Evolutionary conservation across 2,329 filamentous ascomycete species (phyloP).

Genomic region (Penicillium sp.): DNA sequence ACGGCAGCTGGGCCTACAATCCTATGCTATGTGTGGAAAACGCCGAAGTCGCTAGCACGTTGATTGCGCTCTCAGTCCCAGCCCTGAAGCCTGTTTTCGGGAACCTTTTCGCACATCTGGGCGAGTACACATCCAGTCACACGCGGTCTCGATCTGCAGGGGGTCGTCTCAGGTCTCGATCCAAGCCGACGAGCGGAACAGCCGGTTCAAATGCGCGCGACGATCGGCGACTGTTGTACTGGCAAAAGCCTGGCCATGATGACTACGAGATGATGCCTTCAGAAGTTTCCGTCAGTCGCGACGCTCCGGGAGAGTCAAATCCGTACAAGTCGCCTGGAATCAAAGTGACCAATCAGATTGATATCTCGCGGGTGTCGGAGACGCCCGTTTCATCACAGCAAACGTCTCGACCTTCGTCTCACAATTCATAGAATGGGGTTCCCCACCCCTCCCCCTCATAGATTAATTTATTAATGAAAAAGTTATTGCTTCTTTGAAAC

Average conservation of each 20-base stretch:
- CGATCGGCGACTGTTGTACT: conserved; percentile 27
- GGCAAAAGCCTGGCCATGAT: conserved; percentile 24
- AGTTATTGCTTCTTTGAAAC: not conserved
- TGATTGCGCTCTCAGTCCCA: conserved; percentile 57
- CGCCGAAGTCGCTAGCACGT: conserved; percentile 55
- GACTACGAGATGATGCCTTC: conserved; percentile 35
- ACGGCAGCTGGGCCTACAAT: conserved; percentile 58
- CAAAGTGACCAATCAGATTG: conserved; percentile 28
- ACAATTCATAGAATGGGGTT: not conserved
- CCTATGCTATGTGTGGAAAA: conserved; percentile 56
- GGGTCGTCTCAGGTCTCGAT: conserved; percentile 18
- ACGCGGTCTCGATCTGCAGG: conserved; percentile 22
- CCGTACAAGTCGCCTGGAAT: conserved; percentile 18
- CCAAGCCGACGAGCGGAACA: conserved; percentile 19
- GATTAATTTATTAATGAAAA: not conserved
- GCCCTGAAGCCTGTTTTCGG: conserved; percentile 55
- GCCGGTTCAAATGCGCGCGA: conserved; percentile 20
- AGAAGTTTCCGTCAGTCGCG: conserved; percentile 22
- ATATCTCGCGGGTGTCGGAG: conserved; percentile 13
- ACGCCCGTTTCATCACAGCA: conserved; percentile 12
- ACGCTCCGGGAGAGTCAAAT: not conserved
- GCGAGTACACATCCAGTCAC: conserved; percentile 27
- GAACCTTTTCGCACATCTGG: conserved; percentile 26
- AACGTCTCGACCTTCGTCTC: conserved; percentile 13
- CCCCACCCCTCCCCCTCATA: not conserved